Evolutionary conservation across 192 early-diverging fungal genomes (phyloP).

Genomic region (Coemansia sp.): DNA sequence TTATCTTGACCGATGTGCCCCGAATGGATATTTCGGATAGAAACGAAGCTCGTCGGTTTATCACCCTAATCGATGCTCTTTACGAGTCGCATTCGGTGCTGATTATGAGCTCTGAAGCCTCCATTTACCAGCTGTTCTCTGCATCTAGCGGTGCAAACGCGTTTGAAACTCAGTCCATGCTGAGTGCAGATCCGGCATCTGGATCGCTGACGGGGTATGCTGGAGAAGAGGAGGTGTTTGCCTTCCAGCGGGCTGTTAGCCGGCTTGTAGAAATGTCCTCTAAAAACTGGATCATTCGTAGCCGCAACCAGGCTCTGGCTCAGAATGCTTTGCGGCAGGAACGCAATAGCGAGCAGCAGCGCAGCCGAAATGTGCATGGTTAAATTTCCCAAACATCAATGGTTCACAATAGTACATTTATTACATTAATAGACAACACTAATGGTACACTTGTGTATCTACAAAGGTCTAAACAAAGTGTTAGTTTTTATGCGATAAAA

Average conservation of each 20-base stretch:
- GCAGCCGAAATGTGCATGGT: too few relatives aligned
- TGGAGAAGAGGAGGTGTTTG: constrained; percentile 93
- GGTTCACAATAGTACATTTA: too few relatives aligned
- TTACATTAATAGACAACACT: too few relatives aligned
- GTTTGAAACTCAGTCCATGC: constrained; percentile 27
- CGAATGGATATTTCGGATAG: constrained; percentile 63
- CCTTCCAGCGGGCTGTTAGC: constrained; percentile 89
- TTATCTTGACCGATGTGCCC: constrained; percentile 79
- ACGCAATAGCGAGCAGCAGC: neutral
- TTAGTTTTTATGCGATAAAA: neutral
- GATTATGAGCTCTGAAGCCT: constrained; percentile 67
- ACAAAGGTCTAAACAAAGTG: neutral
- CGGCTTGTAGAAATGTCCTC: constrained; percentile 92
- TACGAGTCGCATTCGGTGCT: constrained; percentile 81
- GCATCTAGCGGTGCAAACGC: constrained; percentile 57
- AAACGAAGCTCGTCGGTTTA: constrained; percentile 88
- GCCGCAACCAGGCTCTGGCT: constrained; percentile 28
- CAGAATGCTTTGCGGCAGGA: constrained; percentile 41
- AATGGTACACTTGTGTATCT: too few relatives aligned
- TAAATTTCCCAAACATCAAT: too few relatives aligned
- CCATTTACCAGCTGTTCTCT: constrained; percentile 68
- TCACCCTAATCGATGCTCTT: constrained; percentile 89
- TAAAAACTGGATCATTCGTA: constrained; percentile 61
- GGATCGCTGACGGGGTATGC: constrained; percentile 17
- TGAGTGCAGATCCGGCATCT: constrained; percentile 59